These are phyloP conservation scores for Kodamaea laetipori DNA, from an alignment of 805 yeast genomes.

Conservation along the genomic window DNA sequence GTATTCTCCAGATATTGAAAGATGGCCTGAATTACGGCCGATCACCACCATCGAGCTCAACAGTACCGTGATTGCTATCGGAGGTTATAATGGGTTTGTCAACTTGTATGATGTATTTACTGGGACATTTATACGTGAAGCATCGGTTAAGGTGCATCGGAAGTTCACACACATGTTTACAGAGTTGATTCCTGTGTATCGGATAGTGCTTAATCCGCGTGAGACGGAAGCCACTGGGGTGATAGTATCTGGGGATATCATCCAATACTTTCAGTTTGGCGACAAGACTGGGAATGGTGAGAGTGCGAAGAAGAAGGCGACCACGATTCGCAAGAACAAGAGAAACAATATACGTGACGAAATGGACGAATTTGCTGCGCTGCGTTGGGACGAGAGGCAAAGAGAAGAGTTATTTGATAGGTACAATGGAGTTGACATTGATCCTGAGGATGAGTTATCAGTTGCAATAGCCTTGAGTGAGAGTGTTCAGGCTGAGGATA, in stretches of 20 bases:
- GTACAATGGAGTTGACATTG: conserved; percentile 47
- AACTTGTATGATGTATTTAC: conserved; percentile 45
- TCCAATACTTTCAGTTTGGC: conserved; percentile 53
- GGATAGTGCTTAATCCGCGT: conserved; percentile 29
- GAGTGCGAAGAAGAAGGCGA: conserved; percentile 16
- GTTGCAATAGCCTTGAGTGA: conserved; percentile 38
- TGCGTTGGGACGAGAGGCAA: conserved; percentile 25
- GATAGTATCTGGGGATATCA: conserved; percentile 40
- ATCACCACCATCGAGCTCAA: conserved; percentile 35
- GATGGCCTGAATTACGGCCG: conserved; percentile 13
- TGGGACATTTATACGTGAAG: conserved; percentile 41
- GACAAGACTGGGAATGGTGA: conserved; percentile 23
- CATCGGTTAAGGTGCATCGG: conserved; percentile 33
- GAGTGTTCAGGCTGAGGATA: conserved; percentile 30
- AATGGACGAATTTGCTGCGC: conserved; percentile 39
- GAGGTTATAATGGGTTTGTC: conserved; percentile 45
- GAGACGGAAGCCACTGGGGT: conserved; percentile 38
- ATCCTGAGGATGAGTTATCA: conserved; percentile 30
- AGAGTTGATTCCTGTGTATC: conserved; percentile 28
- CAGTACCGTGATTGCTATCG: conserved; percentile 36
- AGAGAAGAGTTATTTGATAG: conserved; percentile 37
- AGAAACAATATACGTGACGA: conserved; percentile 32
- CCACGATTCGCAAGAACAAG: conserved; percentile 20
- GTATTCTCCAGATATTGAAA: conserved; percentile 12
- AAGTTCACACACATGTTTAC: conserved; percentile 24